Conservation (phyloP, 129 eudicot genomes). For the Flaveria trinervia region DNA sequence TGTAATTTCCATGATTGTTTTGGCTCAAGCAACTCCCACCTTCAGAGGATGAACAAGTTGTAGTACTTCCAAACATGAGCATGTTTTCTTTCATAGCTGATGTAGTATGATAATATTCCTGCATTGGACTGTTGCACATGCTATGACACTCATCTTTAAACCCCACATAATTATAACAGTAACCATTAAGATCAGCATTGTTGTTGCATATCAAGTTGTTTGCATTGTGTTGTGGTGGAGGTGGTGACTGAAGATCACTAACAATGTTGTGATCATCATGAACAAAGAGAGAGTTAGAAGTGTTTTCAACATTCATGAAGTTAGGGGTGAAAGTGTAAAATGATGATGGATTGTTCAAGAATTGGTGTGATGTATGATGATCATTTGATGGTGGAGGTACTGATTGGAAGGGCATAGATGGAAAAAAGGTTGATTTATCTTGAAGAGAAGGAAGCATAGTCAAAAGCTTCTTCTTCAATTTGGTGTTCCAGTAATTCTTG, state of each 20-base stretch:
- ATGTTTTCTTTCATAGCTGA: constrained; percentile 43
- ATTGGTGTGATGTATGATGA: constrained; percentile 26
- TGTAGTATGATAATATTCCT: constrained; percentile 26
- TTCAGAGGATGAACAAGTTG: constrained; percentile 59
- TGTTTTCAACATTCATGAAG: constrained; percentile 32
- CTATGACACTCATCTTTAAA: constrained; percentile 35
- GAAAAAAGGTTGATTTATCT: constrained; percentile 27
- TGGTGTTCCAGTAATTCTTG: constrained; percentile 90
- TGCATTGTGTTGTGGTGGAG: constrained; percentile 24
- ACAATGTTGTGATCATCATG: constrained; percentile 21
- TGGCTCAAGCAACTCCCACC: constrained; percentile 41
- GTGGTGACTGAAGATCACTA: constrained; percentile 14
- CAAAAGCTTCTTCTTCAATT: constrained; percentile 63
- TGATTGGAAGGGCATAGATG: constrained; percentile 35
- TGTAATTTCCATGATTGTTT: constrained; percentile 36
- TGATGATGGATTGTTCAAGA: constrained; percentile 31
- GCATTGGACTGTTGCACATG: constrained; percentile 42
- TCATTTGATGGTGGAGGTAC: constrained; percentile 26
- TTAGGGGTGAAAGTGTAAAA: constrained; percentile 29
- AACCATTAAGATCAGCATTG: constrained; percentile 28
- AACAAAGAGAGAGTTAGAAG: constrained; percentile 21
- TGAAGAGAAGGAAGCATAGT: constrained; percentile 34
- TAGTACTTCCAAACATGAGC: constrained; percentile 52
- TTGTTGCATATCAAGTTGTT: constrained; percentile 25
- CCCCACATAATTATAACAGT: constrained; percentile 17